Evolutionary conservation across 768 basidiomycete genomes (phyloP), one percentile per base, ranked within the genome.

Genomic region (Russula foetens): DNA sequence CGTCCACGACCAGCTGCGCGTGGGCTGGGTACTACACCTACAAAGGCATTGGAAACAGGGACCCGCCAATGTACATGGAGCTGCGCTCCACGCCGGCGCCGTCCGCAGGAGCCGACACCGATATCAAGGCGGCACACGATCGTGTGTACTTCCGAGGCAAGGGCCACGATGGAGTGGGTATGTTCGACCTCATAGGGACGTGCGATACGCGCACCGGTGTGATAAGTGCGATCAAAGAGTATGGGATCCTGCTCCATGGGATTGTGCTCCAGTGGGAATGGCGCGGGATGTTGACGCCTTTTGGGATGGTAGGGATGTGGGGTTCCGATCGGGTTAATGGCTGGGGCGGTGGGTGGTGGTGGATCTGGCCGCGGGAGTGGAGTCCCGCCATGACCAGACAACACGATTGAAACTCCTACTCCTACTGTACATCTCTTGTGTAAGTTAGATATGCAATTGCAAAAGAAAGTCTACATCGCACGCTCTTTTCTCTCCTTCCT

Each of bases 401-500:
- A 35, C 11, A 35, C 35, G 35, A 5, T 12, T 35, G 35, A 35
- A 35, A n/a, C n/a, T n/a, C n/a, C n/a, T n/a, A n/a, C n/a, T n/a
- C n/a, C n/a, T n/a, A n/a, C n/a, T n/a, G n/a, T n/a, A n/a, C n/a
- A n/a, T n/a, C n/a, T n/a, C n/a, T n/a, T n/a, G n/a, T n/a, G n/a
- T n/a, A n/a, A n/a, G n/a, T 35, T 35, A 35, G 35, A 35, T n/a
- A n/a, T 35, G 35, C 35, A 11, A 11, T 35, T 35, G 35, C 11
- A 35, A 35, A 5, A 11, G 9, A 5, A 12, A 6, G n/a, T 35
- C 47, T 49, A 61, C 26, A 51, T 50, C 17, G 46, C 33, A 43
- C 31, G 57, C 31, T 58, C 49, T 21, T 58, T 60, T 46, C 56
- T 31, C 65, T 68, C 41, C 64, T 68, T 55, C 33, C 80, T 35